These are phyloP conservation scores for Perkinsus chesapeaki DNA, from an alignment of 169 alveolate species.

Conservation along the genomic window DNA sequence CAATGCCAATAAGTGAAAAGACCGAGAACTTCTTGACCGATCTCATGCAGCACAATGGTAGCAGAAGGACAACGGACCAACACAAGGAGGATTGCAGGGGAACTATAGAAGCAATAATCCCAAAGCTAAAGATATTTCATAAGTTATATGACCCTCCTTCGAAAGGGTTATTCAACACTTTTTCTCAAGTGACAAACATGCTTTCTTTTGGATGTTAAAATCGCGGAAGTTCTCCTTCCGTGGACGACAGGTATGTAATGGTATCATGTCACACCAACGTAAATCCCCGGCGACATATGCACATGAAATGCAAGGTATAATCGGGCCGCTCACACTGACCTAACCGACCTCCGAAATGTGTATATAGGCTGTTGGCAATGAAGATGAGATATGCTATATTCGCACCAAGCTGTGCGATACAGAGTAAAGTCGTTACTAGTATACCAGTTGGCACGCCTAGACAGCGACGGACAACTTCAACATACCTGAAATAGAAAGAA, in stretches of 20 bases:
- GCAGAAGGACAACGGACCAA: not conserved
- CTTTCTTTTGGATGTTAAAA: too few species aligned
- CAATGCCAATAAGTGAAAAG: not conserved
- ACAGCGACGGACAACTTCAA: not conserved
- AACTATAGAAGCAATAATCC: not conserved
- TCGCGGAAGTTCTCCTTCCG: too few species aligned
- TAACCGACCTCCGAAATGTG: not conserved
- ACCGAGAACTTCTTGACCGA: not conserved
- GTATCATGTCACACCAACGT: too few species aligned
- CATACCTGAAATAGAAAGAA: not conserved
- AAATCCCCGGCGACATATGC: too few species aligned
- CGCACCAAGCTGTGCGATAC: not conserved
- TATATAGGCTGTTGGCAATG: not conserved
- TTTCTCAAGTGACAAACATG: too few species aligned
- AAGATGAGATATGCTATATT: not conserved
- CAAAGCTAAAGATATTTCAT: too few species aligned
- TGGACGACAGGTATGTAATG: too few species aligned
- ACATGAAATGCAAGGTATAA: too few species aligned
- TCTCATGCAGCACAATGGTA: not conserved
- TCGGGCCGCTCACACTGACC: too few species aligned
- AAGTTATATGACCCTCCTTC: too few species aligned
- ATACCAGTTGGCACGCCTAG: not conserved
- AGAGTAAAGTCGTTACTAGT: not conserved
- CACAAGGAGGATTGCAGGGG: not conserved
- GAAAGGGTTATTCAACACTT: too few species aligned